These are phyloP conservation scores for Spergularia marina DNA, from an alignment of 148 eudicot genomes.

Conservation along the genomic window DNA sequence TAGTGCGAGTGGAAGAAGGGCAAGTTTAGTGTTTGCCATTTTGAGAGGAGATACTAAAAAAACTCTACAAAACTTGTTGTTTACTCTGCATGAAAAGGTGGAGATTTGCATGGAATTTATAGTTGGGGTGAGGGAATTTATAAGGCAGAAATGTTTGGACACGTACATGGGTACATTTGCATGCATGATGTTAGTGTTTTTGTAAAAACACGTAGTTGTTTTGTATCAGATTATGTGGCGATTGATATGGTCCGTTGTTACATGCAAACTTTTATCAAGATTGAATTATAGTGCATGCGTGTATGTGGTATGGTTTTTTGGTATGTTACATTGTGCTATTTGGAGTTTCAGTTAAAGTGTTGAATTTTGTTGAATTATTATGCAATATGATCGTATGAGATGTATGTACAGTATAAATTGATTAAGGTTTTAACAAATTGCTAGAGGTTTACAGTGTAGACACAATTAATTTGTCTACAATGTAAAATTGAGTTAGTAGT, in stretches of 20 bases:
- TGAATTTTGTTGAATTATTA: too few species aligned
- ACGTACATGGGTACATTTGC: slow-evolving; percentile 28
- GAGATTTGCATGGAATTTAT: slow-evolving; percentile 15
- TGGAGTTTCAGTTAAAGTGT: not conserved
- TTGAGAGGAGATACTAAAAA: not conserved
- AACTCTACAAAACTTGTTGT: too few species aligned
- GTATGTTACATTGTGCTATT: slow-evolving; percentile 1
- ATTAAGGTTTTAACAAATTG: too few species aligned
- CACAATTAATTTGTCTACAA: too few species aligned
- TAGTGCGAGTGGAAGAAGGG: slow-evolving; percentile 31
- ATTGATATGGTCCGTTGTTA: slow-evolving; percentile 5
- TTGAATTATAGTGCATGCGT: not conserved
- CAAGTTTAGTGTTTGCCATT: slow-evolving; percentile 21
- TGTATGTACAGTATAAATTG: too few species aligned
- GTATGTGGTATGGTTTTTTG: slow-evolving; percentile 6
- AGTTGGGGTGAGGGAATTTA: not conserved
- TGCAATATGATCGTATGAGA: too few species aligned
- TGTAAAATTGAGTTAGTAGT: too few species aligned
- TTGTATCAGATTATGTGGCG: slow-evolving; percentile 30
- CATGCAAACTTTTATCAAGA: not conserved
- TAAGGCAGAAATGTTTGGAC: slow-evolving; percentile 17
- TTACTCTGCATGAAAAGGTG: not conserved
- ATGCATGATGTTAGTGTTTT: slow-evolving; percentile 3
- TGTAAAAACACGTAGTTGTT: slow-evolving; percentile 21
- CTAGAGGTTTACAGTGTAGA: too few species aligned